phyloP scores from a whole-genome alignment of 2,329 filamentous ascomycete species.

The Colletotrichum viniferum region DNA sequence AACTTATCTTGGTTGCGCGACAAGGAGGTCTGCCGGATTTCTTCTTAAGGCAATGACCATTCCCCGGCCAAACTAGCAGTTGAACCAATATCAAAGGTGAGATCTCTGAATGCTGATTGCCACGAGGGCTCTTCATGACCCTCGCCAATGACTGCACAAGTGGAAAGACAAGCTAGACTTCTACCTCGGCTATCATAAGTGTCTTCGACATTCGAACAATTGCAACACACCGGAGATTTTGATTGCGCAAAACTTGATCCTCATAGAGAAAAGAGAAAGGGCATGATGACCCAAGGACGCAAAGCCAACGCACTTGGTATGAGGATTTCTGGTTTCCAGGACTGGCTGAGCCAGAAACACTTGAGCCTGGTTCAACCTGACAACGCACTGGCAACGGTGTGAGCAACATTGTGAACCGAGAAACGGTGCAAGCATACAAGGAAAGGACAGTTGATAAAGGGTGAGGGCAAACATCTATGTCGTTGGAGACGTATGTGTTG shows the following conservation, averaged over 20 bases:
- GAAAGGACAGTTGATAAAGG: neutral
- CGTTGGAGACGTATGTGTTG: neutral
- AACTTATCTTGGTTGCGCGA: neutral
- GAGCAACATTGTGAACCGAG: neutral
- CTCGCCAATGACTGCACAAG: neutral
- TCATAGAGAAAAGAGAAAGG: neutral
- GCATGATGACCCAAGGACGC: too few relatives aligned
- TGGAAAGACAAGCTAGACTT: neutral
- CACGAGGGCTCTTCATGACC: neutral
- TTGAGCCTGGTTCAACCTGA: neutral
- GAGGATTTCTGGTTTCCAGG: too few relatives aligned
- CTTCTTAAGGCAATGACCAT: neutral
- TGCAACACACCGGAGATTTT: neutral
- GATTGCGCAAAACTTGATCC: neutral
- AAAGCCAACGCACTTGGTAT: too few relatives aligned
- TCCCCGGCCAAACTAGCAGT: fast-evolving
- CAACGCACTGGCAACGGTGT: neutral
- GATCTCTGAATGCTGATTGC: fast-evolving
- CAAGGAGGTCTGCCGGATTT: neutral
- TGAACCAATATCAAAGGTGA: neutral
- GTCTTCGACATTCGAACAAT: neutral
- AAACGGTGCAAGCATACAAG: neutral
- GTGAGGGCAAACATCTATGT: neutral
- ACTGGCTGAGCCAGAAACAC: neutral
- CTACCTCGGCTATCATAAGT: fast-evolving